Conservation (phyloP, 1,284 basidiomycete genomes). For the Leccinum cinnamomeum region DNA sequence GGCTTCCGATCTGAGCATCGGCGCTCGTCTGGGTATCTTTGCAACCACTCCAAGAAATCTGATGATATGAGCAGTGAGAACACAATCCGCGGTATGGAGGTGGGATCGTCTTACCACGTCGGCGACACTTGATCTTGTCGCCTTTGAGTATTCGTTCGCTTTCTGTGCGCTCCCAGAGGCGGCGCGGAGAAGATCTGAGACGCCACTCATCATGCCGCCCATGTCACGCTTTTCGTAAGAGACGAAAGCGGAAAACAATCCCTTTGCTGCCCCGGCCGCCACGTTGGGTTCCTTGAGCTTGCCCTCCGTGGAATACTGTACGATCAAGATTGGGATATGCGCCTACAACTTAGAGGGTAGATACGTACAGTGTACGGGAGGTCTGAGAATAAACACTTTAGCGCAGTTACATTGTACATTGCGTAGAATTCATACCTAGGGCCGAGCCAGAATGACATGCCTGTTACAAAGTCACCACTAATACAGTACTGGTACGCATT, state of each 20-base stretch:
- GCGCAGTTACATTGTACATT: neutral
- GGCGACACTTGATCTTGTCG: conserved; percentile 79
- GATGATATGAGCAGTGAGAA: neutral
- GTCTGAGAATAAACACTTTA: conserved; percentile 38
- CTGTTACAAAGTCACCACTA: conserved; percentile 33
- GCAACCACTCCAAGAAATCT: conserved; percentile 87
- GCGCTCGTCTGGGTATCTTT: conserved; percentile 94
- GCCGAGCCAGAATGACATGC: conserved; percentile 71
- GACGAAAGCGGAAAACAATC: conserved; percentile 64
- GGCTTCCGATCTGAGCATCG: conserved; percentile 80
- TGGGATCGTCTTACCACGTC: conserved; percentile 46
- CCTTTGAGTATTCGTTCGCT: conserved; percentile 61
- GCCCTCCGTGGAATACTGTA: conserved; percentile 86
- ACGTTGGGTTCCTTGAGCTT: conserved; percentile 92
- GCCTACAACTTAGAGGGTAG: neutral
- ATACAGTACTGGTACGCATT: neutral
- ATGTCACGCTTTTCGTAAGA: conserved; percentile 80
- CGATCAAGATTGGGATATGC: conserved; percentile 1
- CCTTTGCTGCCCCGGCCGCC: conserved; percentile 74
- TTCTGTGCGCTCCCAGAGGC: conserved; percentile 48
- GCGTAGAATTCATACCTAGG: conserved; percentile 44
- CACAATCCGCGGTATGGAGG: conserved; percentile 10
- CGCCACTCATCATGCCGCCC: conserved; percentile 62
- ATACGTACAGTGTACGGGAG: conserved; percentile 57
- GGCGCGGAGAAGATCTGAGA: conserved; percentile 40